These are phyloP conservation scores for Elsinoe ampelina DNA, from an alignment of 2,329 filamentous ascomycete species.

Conservation along the genomic window DNA sequence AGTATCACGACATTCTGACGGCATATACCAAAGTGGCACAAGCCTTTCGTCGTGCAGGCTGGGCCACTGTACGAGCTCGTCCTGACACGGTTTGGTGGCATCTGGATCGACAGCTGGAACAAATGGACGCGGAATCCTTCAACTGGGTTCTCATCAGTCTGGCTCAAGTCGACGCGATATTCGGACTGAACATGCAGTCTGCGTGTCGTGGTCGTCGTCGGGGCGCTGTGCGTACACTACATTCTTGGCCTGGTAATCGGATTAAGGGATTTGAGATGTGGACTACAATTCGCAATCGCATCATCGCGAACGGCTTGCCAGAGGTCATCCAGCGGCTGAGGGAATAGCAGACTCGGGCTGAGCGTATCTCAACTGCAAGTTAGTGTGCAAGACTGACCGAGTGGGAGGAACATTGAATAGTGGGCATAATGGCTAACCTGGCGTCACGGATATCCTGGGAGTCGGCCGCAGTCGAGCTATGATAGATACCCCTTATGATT, in stretches of 20 bases:
- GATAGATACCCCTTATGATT: conserved; percentile 12
- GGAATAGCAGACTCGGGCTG: neutral
- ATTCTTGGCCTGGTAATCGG: no score
- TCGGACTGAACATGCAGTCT: neutral
- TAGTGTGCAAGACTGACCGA: neutral
- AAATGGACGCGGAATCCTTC: neutral
- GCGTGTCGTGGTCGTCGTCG: neutral
- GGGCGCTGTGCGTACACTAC: neutral
- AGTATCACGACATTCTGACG: no score
- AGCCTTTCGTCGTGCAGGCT: neutral
- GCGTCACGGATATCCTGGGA: neutral
- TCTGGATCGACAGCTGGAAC: neutral
- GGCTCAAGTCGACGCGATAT: conserved; percentile 1
- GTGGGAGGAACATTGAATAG: neutral
- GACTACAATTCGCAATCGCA: no score
- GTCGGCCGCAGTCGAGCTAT: neutral
- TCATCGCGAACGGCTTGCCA: no score
- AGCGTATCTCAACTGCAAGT: no score
- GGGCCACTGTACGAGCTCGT: no score
- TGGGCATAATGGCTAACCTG: neutral
- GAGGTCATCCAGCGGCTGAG: neutral
- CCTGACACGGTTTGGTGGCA: no score
- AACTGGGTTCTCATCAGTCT: neutral
- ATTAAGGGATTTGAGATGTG: no score
- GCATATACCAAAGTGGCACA: neutral